Evolutionary conservation across 2,329 filamentous ascomycete genomes (phyloP).

Genomic region (Rhynchosporium secalis): DNA sequence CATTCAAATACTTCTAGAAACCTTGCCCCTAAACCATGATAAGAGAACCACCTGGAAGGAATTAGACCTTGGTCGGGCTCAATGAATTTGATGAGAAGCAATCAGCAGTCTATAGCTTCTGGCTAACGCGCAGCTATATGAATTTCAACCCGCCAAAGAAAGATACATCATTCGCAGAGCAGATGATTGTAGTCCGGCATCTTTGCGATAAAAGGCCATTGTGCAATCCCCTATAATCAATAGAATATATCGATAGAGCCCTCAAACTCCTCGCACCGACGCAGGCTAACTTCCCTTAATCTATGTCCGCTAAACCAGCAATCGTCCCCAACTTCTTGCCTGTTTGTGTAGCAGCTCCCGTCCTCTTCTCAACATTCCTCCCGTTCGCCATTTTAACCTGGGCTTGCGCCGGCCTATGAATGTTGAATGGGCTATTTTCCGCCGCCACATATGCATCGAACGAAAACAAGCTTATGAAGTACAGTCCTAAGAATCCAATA

Average conservation of each 20-base stretch:
- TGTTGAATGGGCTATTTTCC: slow-evolving; percentile 59
- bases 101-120: no score
- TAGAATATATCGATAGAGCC: not conserved
- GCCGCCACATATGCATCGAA: slow-evolving; percentile 63
- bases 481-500: slow-evolving; percentile 59
- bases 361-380: slow-evolving; percentile 32
- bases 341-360: slow-evolving; percentile 34
- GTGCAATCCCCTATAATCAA: not conserved
- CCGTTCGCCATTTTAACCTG: slow-evolving; percentile 26
- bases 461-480: slow-evolving; percentile 62
- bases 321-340: slow-evolving; percentile 41
- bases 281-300: not conserved
- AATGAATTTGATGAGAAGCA: no score
- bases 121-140: no score
- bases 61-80: no score
- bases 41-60: no score
- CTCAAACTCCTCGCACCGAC: not conserved
- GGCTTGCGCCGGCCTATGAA: slow-evolving; percentile 39
- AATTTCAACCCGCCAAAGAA: no score
- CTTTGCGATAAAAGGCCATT: not conserved
- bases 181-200: no score
- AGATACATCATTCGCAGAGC: no score
- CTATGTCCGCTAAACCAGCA: slow-evolving; percentile 31
- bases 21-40: no score
- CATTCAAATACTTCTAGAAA: no score